Conservation (phyloP, 495 filamentous ascomycete species). For the Baudoinia panamericana region DNA sequence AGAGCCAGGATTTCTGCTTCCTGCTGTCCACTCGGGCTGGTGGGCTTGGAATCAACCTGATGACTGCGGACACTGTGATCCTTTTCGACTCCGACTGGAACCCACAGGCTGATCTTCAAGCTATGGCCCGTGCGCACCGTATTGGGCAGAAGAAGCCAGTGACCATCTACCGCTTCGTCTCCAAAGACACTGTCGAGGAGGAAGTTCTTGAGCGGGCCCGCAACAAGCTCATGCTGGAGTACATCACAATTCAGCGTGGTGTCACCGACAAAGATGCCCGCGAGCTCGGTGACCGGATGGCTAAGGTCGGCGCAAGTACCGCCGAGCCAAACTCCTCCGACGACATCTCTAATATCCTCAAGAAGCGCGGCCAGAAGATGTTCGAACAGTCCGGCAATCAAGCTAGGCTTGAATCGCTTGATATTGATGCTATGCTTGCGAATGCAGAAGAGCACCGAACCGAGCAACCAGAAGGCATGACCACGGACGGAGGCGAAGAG, state of each 20-base stretch:
- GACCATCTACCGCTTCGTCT: conserved; percentile 86
- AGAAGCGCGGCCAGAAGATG: conserved; percentile 88
- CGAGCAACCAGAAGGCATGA: conserved; percentile 75
- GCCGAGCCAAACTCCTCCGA: conserved; percentile 73
- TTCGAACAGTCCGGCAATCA: conserved; percentile 95
- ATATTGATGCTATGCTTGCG: conserved; percentile 91
- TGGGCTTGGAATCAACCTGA: conserved; percentile 93
- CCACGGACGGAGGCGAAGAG: conserved; percentile 82
- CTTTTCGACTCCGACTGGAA: conserved; percentile 99
- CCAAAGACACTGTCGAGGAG: conserved; percentile 96
- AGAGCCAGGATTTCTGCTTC: conserved; percentile 91
- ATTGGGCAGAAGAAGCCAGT: conserved; percentile 95
- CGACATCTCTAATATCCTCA: conserved; percentile 85
- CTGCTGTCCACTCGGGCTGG: conserved; percentile 89
- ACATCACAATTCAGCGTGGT: conserved; percentile 90
- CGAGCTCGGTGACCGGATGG: conserved; percentile 59
- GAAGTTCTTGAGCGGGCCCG: conserved; percentile 90
- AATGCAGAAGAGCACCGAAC: conserved; percentile 94
- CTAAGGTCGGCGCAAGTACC: conserved; percentile 36
- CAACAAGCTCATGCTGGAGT: conserved; percentile 98
- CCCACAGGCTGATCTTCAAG: conserved; percentile 92
- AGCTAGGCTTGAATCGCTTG: conserved; percentile 90
- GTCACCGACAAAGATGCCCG: conserved; percentile 74
- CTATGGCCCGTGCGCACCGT: conserved; percentile 94
- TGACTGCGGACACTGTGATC: conserved; percentile 97